phyloP scores from a whole-genome alignment of 306 rosid genomes.

The Begonia masoniana region DNA sequence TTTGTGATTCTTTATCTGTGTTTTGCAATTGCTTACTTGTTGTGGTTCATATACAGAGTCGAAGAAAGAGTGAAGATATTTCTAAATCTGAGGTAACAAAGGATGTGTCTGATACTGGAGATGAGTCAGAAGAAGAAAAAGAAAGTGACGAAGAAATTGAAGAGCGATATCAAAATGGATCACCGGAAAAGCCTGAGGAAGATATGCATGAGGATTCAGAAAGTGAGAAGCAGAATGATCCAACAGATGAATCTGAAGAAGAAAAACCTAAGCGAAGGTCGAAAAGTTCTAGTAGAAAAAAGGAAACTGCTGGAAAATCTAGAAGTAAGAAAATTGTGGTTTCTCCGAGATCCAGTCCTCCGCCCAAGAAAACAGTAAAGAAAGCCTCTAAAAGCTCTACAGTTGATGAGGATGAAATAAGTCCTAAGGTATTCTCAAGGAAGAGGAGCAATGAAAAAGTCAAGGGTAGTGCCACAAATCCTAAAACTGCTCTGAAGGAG shows the following conservation, averaged over 20 bases:
- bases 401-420: slow-evolving; percentile 41
- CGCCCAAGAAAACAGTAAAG: slow-evolving; percentile 38
- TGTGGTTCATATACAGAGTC: slow-evolving; percentile 21
- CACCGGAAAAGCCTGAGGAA: slow-evolving; percentile 63
- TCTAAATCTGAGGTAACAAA: slow-evolving; percentile 32
- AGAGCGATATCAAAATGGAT: slow-evolving; percentile 60
- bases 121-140: slow-evolving; percentile 36
- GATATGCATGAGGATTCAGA: slow-evolving; percentile 47
- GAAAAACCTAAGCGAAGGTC: slow-evolving; percentile 22
- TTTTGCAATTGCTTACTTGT: no score
- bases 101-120: slow-evolving; percentile 55
- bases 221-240: slow-evolving; percentile 55
- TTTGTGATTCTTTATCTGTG: no score
- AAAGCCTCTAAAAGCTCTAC: slow-evolving; percentile 30
- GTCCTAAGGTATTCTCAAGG: slow-evolving; percentile 83
- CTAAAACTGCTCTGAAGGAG: slow-evolving; percentile 55
- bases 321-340: slow-evolving; percentile 31
- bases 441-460: slow-evolving; percentile 53
- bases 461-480: slow-evolving; percentile 27
- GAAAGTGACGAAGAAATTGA: slow-evolving; percentile 31
- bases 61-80: slow-evolving; percentile 45
- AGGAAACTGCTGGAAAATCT: slow-evolving; percentile 45
- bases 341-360: slow-evolving; percentile 36
- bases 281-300: slow-evolving; percentile 46
- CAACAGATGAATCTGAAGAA: slow-evolving; percentile 60